Conservation (phyloP, 1,284 basidiomycete species). For the Rhodotorula sp. region DNA sequence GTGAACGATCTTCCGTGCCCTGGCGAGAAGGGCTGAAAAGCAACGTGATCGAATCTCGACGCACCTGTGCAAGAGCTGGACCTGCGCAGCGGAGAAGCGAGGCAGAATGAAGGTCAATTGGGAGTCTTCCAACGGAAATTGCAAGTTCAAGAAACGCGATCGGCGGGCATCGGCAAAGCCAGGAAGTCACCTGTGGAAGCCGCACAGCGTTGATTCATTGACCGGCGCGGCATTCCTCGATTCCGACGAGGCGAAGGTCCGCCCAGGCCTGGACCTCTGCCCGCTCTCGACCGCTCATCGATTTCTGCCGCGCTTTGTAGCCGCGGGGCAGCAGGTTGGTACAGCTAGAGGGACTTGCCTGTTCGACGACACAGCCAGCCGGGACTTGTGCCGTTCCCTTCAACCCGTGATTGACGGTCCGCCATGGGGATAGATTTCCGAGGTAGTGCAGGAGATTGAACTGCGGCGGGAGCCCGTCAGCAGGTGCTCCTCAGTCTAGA, state of each 20-base stretch:
- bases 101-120: no score
- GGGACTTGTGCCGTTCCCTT: slow-evolving; percentile 26
- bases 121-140: no score
- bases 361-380: slow-evolving; percentile 25
- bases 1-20: no score
- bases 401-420: slow-evolving; percentile 58
- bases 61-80: slow-evolving; percentile 56
- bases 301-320: no score
- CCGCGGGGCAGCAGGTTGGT: no score
- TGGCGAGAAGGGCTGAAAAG: no score
- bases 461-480: neutral
- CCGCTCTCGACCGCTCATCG: no score
- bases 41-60: neutral
- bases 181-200: no score
- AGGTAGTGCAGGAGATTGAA: slow-evolving; percentile 69
- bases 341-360: slow-evolving; percentile 2
- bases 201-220: neutral
- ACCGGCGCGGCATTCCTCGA: neutral
- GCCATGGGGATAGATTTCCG: slow-evolving; percentile 84
- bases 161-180: no score
- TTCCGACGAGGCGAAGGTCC: neutral
- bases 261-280: no score
- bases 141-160: neutral
- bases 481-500: rapidly evolving
- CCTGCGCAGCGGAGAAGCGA: slow-evolving; percentile 15